A percentile compares a stretch with the other conserved stretches of the same genome.
phyloP scores from a whole-genome alignment of 805 yeast genomes.

The Saccharomycopsis sp. region DNA sequence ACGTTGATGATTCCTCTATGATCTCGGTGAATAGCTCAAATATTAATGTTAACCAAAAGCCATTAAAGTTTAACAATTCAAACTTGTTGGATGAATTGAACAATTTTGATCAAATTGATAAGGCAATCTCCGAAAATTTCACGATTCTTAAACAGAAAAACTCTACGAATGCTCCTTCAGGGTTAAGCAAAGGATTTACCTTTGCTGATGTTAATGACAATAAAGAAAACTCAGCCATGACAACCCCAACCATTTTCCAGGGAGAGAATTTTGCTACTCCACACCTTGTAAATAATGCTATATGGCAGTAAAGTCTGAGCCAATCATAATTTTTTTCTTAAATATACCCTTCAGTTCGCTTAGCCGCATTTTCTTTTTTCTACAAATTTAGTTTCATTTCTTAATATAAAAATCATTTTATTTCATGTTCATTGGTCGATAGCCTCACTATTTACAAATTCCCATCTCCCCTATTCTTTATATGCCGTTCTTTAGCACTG shows the following conservation, averaged over 20 bases:
- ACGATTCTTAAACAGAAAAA: constrained; percentile 7
- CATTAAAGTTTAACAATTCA: constrained; percentile 8
- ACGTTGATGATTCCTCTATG: constrained; percentile 20
- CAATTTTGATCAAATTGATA: constrained; percentile 21
- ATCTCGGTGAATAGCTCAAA: constrained; percentile 10
- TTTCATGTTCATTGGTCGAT: too few relatives aligned
- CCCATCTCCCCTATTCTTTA: background rate
- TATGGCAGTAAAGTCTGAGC: constrained; percentile 1
- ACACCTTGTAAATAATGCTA: background rate
- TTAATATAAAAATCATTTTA: too few relatives aligned
- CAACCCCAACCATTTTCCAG: background rate
- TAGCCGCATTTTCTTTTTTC: background rate
- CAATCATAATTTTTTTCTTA: background rate
- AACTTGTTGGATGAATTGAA: constrained; percentile 19
- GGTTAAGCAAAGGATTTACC: constrained; percentile 14
- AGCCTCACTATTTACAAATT: background rate
- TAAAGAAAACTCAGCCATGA: background rate
- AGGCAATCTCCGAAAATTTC: background rate
- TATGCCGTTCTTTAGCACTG: constrained; percentile 31
- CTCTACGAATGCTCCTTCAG: constrained; percentile 2
- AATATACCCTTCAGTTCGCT: constrained; percentile 1
- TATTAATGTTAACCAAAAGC: background rate
- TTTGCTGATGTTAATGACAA: background rate
- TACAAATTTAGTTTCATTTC: too few relatives aligned
- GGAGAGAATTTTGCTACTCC: background rate